Evolutionary conservation across 2,329 filamentous ascomycete genomes (phyloP).

Genomic region (Diaporthe ilicicola): DNA sequence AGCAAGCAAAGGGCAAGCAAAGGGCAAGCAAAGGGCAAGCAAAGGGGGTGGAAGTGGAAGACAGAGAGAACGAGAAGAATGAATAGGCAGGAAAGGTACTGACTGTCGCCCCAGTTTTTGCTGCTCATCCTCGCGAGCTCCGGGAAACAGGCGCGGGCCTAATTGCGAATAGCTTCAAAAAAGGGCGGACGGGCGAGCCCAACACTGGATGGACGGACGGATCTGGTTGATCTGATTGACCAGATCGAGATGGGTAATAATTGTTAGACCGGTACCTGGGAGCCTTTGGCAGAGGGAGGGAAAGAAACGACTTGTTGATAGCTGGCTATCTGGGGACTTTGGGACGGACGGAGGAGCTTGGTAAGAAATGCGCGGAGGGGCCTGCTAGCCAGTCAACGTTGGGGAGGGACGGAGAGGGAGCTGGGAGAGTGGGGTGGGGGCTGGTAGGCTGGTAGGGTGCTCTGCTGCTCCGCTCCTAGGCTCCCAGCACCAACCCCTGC

Average conservation of each 20-base stretch:
- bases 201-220: slow-evolving; percentile 3
- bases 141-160: slow-evolving; percentile 16
- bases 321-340: slow-evolving; percentile 30
- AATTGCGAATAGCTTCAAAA: slow-evolving; percentile 30
- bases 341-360: slow-evolving; percentile 18
- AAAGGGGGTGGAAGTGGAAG: no score
- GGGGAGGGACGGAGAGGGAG: neutral
- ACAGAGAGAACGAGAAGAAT: slow-evolving; percentile 26
- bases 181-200: neutral
- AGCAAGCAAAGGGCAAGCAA: neutral
- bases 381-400: slow-evolving; percentile 17
- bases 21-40: no score
- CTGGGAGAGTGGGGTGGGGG: slow-evolving; percentile 9
- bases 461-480: neutral
- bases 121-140: slow-evolving; percentile 30
- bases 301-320: slow-evolving; percentile 28
- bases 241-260: slow-evolving; percentile 26
- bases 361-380: neutral
- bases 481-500: neutral
- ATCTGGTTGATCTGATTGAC: slow-evolving; percentile 29
- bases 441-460: neutral
- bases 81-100: slow-evolving; percentile 25
- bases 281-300: slow-evolving; percentile 19
- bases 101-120: slow-evolving; percentile 35
- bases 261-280: slow-evolving; percentile 31